A percentile compares a stretch with the other conserved stretches of the same genome.
Conservation (phyloP, 2,329 filamentous ascomycete genomes). For the Apiospora hydei region DNA sequence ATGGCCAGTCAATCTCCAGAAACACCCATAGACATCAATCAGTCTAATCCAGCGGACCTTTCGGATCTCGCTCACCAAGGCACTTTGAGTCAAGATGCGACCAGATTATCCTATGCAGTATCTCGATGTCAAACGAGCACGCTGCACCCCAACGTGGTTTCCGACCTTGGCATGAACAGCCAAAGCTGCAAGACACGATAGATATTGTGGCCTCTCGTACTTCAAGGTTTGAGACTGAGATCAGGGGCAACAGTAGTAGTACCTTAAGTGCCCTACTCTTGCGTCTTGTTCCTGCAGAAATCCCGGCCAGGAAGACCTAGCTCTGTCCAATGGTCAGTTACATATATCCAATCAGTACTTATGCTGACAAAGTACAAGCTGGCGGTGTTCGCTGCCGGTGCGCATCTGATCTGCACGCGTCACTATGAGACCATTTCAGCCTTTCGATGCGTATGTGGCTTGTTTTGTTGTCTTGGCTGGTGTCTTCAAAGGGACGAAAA, state of each 20-base stretch:
- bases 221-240: neutral
- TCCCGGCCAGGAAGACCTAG: neutral
- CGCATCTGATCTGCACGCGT: neutral
- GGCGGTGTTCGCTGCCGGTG: neutral
- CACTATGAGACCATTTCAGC: neutral
- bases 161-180: neutral
- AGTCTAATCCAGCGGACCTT: neutral
- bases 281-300: neutral
- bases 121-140: neutral
- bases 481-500: neutral
- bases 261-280: neutral
- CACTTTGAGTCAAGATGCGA: neutral
- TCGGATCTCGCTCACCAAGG: neutral
- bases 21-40: neutral
- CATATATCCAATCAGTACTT: neutral
- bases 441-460: neutral
- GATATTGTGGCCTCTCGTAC: neutral
- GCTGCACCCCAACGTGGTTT: neutral
- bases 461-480: neutral
- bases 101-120: neutral
- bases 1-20: neutral
- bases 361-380: neutral
- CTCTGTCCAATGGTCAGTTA: neutral
- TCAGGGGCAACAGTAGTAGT: neutral
- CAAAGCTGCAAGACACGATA: neutral